Evolutionary conservation across 192 early-diverging fungal genomes (phyloP).

Genomic region (Coemansia sp.): DNA sequence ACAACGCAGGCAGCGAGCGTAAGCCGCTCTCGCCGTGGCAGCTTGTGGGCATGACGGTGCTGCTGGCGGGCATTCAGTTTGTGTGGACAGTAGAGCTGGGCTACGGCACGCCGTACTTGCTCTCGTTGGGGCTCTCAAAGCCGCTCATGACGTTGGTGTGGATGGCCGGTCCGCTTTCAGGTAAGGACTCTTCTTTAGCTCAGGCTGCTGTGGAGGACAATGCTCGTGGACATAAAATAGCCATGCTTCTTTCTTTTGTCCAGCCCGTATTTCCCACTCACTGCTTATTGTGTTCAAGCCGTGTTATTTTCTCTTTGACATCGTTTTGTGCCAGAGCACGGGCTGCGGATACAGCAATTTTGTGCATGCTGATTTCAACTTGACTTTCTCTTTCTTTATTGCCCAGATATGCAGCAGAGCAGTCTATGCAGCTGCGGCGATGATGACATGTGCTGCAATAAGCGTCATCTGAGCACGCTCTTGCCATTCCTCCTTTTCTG

Average conservation of each 20-base stretch:
- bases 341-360: slow-evolving; percentile 1
- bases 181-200: slow-evolving; percentile 23
- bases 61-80: slow-evolving; percentile 55
- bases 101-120: slow-evolving; percentile 82
- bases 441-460: not conserved
- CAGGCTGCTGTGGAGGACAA: not conserved
- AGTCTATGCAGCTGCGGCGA: not conserved
- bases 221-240: not conserved
- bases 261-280: not conserved
- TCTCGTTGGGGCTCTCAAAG: slow-evolving; percentile 79
- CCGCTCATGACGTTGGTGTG: slow-evolving; percentile 88
- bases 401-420: not conserved
- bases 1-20: slow-evolving; percentile 10
- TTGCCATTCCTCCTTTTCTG: slow-evolving; percentile 3
- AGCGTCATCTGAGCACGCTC: not conserved
- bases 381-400: not conserved
- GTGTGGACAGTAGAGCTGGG: slow-evolving; percentile 57
- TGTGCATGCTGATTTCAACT: not conserved
- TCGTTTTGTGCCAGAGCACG: not conserved
- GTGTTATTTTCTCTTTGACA: not conserved
- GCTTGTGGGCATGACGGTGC: slow-evolving; percentile 46
- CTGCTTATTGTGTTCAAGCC: not conserved
- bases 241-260: slow-evolving; percentile 1
- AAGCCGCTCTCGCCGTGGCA: slow-evolving; percentile 34
- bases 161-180: slow-evolving; percentile 86